A percentile compares a stretch with the other conserved stretches of the same genome.
phyloP scores from a whole-genome alignment of 805 yeast species.

The Candida dendrica region DNA sequence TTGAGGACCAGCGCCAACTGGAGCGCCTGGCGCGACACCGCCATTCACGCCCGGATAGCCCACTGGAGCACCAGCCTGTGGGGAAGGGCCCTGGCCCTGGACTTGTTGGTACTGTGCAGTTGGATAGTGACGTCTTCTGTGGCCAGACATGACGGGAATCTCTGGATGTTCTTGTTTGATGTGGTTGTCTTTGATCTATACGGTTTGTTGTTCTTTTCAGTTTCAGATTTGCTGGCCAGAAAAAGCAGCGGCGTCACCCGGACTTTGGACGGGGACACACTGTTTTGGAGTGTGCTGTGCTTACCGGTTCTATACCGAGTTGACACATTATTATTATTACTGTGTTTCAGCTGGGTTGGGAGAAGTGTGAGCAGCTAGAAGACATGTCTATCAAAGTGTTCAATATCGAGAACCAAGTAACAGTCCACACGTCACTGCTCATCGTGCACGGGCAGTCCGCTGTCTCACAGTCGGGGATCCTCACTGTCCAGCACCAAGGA shows the following conservation, averaged over 20 bases:
- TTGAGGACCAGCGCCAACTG: constrained; percentile 6
- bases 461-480: constrained; percentile 24
- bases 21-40: constrained; percentile 1
- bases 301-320: too few species aligned
- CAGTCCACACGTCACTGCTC: constrained; percentile 41
- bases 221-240: background rate
- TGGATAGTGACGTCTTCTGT: constrained; percentile 26
- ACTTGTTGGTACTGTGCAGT: constrained; percentile 23
- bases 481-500: constrained; percentile 36
- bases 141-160: background rate
- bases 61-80: background rate
- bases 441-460: constrained; percentile 41
- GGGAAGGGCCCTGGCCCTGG: constrained; percentile 13
- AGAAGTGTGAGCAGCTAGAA: too few species aligned
- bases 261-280: too few species aligned
- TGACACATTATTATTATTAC: too few species aligned
- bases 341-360: too few species aligned
- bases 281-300: too few species aligned
- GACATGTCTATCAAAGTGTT: constrained; percentile 21
- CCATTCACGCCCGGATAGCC: constrained; percentile 18
- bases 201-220: background rate
- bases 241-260: too few species aligned
- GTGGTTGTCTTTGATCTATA: too few species aligned
- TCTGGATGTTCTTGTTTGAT: too few species aligned
- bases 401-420: constrained; percentile 25